Evolutionary conservation across 2,329 filamentous ascomycete species (phyloP).

Genomic region (Sporothrix dimorphospora): DNA sequence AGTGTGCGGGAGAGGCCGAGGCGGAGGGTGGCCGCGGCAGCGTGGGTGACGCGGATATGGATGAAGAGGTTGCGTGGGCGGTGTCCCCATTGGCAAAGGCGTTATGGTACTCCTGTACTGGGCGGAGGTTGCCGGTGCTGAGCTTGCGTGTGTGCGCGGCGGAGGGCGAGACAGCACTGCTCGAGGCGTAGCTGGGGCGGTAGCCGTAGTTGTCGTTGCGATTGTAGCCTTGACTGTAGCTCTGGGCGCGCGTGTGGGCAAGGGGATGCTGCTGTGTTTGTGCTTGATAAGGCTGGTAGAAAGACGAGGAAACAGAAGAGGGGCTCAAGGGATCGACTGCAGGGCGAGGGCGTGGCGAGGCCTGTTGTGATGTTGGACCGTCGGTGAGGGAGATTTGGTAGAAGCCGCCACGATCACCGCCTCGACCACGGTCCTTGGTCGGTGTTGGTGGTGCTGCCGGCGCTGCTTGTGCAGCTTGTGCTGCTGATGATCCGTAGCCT

Average conservation of each 20-base stretch:
- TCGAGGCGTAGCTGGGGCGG: slow-evolving; percentile 27
- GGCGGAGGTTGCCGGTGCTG: slow-evolving; percentile 30
- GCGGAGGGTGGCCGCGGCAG: slow-evolving; percentile 21
- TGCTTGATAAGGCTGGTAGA: slow-evolving; percentile 15
- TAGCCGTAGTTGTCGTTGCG: slow-evolving; percentile 31
- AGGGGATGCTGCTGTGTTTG: slow-evolving; percentile 12
- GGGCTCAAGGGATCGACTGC: slow-evolving; percentile 11
- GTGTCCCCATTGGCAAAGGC: slow-evolving; percentile 39
- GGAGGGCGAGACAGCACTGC: not conserved
- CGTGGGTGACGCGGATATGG: not conserved
- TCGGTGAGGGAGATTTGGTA: slow-evolving; percentile 24
- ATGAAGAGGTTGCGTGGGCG: slow-evolving; percentile 27
- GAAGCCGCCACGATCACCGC: slow-evolving; percentile 21
- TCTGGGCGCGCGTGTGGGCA: slow-evolving; percentile 13
- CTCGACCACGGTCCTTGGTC: not conserved
- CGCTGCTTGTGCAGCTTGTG: not conserved
- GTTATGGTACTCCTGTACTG: slow-evolving; percentile 43
- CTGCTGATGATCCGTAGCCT: not conserved
- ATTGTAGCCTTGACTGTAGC: slow-evolving; percentile 25
- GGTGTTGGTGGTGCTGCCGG: slow-evolving; percentile 3
- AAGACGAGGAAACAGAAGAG: slow-evolving; percentile 10
- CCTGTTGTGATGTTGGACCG: slow-evolving; percentile 7
- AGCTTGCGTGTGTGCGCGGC: slow-evolving; percentile 9
- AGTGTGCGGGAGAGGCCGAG: slow-evolving; percentile 7
- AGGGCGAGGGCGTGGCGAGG: slow-evolving; percentile 7